Evolutionary conservation across 179 eudicot genomes (phyloP).

Genomic region (Silene coronaria): DNA sequence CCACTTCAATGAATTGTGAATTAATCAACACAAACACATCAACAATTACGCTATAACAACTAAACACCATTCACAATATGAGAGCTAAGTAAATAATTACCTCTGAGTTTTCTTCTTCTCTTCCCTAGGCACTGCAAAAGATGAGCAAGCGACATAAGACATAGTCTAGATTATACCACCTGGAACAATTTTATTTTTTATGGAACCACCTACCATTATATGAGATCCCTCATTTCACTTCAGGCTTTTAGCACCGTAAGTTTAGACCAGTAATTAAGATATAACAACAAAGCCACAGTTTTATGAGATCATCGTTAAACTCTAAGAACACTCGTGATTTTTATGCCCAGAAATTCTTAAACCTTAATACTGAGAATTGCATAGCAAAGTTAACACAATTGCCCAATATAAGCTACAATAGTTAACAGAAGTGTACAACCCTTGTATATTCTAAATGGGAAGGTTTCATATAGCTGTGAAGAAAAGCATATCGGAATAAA

Average conservation of each 20-base stretch:
- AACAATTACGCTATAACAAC: too few relatives aligned
- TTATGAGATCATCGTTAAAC: neutral
- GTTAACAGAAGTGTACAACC: neutral
- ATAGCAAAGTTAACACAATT: neutral
- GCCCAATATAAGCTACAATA: neutral
- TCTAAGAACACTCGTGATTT: neutral
- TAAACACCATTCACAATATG: too few relatives aligned
- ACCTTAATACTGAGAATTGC: neutral
- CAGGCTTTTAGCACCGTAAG: neutral
- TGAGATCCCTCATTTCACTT: neutral
- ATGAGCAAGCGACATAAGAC: constrained; percentile 17
- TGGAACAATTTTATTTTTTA: neutral
- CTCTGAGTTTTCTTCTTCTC: constrained; percentile 51
- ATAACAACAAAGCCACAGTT: neutral
- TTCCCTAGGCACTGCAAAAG: constrained; percentile 77
- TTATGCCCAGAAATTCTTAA: neutral
- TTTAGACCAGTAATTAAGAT: neutral
- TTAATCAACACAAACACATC: too few relatives aligned
- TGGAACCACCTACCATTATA: neutral
- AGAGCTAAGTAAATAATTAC: constrained; percentile 21
- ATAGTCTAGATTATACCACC: neutral
- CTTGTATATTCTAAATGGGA: neutral
- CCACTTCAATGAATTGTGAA: neutral
- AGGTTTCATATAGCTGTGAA: neutral
- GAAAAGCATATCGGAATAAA: neutral